These are phyloP conservation scores for Seiridium unicorne DNA, from an alignment of 2,329 filamentous ascomycete genomes.

Conservation along the genomic window DNA sequence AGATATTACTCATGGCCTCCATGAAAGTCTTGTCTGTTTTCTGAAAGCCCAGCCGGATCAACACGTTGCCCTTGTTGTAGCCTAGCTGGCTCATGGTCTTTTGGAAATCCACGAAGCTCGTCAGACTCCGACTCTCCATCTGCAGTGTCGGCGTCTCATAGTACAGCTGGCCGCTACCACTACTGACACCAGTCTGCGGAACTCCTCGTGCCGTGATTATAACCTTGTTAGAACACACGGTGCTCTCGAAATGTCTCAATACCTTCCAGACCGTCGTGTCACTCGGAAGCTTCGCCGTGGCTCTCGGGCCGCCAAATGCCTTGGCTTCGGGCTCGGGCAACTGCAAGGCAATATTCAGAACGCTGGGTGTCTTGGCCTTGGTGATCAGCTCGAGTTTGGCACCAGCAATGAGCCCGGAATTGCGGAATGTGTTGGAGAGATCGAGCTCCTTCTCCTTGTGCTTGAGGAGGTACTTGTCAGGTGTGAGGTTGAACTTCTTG, in stretches of 20 bases:
- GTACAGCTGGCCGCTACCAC: slow-evolving; percentile 68
- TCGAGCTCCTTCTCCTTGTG: slow-evolving; percentile 84
- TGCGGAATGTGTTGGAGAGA: slow-evolving; percentile 78
- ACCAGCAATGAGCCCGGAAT: slow-evolving; percentile 78
- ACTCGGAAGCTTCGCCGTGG: slow-evolving; percentile 84
- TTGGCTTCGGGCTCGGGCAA: slow-evolving; percentile 70
- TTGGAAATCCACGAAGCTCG: slow-evolving; percentile 77
- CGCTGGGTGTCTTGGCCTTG: slow-evolving; percentile 79
- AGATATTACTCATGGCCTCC: slow-evolving; percentile 81
- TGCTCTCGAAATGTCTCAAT: slow-evolving; percentile 84
- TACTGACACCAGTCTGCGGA: slow-evolving; percentile 56
- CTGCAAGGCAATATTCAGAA: slow-evolving; percentile 86
- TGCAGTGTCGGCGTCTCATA: slow-evolving; percentile 87
- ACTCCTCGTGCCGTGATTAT: slow-evolving; percentile 84
- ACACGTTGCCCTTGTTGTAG: slow-evolving; percentile 77
- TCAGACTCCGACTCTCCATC: slow-evolving; percentile 77
- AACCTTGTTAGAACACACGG: slow-evolving; percentile 58
- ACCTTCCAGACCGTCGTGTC: slow-evolving; percentile 88
- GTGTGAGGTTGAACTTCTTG: slow-evolving; percentile 70
- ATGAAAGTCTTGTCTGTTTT: slow-evolving; percentile 76
- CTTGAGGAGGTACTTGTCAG: slow-evolving; percentile 80
- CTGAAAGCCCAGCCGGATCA: slow-evolving; percentile 76
- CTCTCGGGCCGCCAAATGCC: slow-evolving; percentile 56
- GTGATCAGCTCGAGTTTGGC: slow-evolving; percentile 92
- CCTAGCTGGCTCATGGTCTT: slow-evolving; percentile 87